Evolutionary conservation across 1,139 yeast genomes (phyloP).

Genomic region (Sugiyamaella sp.): DNA sequence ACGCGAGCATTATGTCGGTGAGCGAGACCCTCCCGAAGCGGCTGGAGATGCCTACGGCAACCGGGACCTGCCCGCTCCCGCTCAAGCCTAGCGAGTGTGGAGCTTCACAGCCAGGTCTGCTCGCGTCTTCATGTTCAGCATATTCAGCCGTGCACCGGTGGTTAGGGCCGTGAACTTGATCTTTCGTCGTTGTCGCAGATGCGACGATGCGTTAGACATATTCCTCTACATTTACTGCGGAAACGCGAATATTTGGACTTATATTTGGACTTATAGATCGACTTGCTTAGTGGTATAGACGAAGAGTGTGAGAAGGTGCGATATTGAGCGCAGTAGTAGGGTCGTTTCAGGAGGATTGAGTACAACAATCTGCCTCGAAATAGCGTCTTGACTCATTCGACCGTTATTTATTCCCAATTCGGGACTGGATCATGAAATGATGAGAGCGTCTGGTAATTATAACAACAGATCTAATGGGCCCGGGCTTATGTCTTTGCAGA

Average conservation of each 20-base stretch:
- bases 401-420: neutral
- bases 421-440: constrained; percentile 3
- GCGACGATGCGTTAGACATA: neutral
- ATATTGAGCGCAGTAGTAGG: too few species aligned
- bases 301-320: too few species aligned
- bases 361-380: too few species aligned
- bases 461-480: constrained; percentile 14
- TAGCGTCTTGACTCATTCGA: neutral
- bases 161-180: neutral
- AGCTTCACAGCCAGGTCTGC: too few species aligned
- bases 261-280: too few species aligned
- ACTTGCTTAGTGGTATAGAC: too few species aligned
- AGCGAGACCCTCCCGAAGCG: too few species aligned
- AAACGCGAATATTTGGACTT: neutral
- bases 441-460: constrained; percentile 16
- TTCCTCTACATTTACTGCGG: neutral
- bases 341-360: too few species aligned
- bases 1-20: too few species aligned
- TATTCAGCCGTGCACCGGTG: neutral
- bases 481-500: constrained; percentile 13
- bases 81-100: too few species aligned
- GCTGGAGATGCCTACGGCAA: too few species aligned
- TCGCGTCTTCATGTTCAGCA: neutral
- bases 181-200: neutral
- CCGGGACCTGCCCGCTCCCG: too few species aligned